Evolutionary conservation across 257 asterid genomes (phyloP).

Genomic region (Scutellaria galericulata): DNA sequence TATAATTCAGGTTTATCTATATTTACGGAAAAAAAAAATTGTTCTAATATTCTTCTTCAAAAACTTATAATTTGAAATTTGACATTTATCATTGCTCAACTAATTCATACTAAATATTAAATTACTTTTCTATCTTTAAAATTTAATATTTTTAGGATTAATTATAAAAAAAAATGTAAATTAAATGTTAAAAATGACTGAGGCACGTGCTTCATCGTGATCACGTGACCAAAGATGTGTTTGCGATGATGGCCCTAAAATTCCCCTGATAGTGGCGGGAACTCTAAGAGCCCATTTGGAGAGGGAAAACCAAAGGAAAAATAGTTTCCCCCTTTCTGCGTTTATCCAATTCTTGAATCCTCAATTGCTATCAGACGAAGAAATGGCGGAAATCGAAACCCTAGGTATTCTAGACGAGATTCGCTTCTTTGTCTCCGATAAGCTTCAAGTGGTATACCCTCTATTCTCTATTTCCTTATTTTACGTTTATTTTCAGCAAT

Average conservation of each 20-base stretch:
- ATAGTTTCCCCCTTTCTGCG: slow-evolving; percentile 24
- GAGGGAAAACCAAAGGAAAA: slow-evolving; percentile 38
- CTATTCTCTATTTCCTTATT: slow-evolving; percentile 4
- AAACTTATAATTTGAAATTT: too few species aligned
- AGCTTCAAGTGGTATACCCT: slow-evolving; percentile 88
- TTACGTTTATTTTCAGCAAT: not conserved
- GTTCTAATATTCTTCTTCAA: too few species aligned
- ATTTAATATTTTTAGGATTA: too few species aligned
- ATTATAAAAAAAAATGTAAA: too few species aligned
- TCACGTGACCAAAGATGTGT: slow-evolving; percentile 34
- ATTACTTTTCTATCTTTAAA: too few species aligned
- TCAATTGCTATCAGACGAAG: not conserved
- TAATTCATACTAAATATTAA: too few species aligned
- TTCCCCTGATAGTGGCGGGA: slow-evolving; percentile 67
- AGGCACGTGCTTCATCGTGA: slow-evolving; percentile 29
- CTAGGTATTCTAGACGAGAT: slow-evolving; percentile 76
- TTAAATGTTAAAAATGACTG: too few species aligned
- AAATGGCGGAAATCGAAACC: slow-evolving; percentile 73
- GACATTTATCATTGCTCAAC: too few species aligned
- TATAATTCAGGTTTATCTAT: too few species aligned
- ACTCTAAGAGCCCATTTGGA: slow-evolving; percentile 35
- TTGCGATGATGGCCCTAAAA: not conserved
- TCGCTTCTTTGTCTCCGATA: slow-evolving; percentile 80
- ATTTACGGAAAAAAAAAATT: too few species aligned
- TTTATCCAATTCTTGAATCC: not conserved